Conservation (phyloP, 1,284 basidiomycete species). For the Melampsora larici-populina region DNA sequence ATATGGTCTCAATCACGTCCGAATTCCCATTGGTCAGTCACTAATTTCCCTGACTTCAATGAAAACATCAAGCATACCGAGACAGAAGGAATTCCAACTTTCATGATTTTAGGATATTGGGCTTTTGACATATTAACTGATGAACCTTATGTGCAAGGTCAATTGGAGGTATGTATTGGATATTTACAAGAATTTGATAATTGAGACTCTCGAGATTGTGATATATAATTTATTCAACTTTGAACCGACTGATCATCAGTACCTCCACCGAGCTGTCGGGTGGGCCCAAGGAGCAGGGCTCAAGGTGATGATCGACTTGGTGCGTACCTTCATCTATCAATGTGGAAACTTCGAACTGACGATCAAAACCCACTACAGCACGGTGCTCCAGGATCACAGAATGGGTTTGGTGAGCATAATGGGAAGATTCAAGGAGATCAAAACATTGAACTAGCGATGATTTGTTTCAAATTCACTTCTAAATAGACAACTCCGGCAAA, state of each 20-base stretch:
- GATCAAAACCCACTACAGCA: slow-evolving; percentile 46
- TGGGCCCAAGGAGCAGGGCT: slow-evolving; percentile 75
- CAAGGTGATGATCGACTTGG: slow-evolving; percentile 74
- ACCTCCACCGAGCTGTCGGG: slow-evolving; percentile 62
- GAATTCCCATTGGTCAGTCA: slow-evolving; percentile 75
- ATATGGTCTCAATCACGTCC: slow-evolving; percentile 78
- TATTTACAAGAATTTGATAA: neutral
- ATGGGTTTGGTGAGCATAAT: slow-evolving; percentile 66
- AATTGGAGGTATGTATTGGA: slow-evolving; percentile 58
- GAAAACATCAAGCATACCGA: too few relatives aligned
- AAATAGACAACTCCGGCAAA: slow-evolving; percentile 62
- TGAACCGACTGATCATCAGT: slow-evolving; percentile 44
- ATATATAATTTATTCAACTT: neutral
- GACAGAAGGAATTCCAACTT: neutral
- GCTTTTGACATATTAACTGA: slow-evolving; percentile 75
- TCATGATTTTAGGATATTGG: slow-evolving; percentile 24
- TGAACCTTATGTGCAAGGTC: slow-evolving; percentile 80
- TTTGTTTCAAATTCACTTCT: neutral
- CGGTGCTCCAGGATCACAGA: slow-evolving; percentile 56
- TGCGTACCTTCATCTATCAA: neutral
- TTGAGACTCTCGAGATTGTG: too few relatives aligned
- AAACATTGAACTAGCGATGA: too few relatives aligned
- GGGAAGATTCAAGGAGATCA: too few relatives aligned
- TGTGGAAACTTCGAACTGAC: neutral
- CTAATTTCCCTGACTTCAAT: slow-evolving; percentile 25